Base-by-base conservation (phyloP, 176 grass and related monocot genomes). In the Thalia dealbata region DNA sequence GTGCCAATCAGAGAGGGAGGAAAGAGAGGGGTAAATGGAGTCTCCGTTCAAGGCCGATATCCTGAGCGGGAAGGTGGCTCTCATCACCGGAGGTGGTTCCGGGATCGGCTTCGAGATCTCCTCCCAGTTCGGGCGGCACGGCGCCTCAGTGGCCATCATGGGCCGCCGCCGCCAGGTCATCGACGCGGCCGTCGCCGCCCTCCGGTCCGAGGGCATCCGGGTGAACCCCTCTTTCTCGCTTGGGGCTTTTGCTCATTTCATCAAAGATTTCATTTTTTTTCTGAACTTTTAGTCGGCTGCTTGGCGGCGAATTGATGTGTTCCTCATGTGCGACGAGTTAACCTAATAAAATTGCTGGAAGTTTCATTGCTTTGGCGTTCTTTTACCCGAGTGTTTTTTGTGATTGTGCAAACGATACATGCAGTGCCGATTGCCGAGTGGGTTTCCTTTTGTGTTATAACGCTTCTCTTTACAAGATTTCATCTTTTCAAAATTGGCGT, bases 71-170 rank as follows among this genome's bases (percentile, higher is more conserved):
- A 91, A 92, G 84, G 87, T 78, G 61, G 92, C 87, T 68, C 72
- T 96, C 59, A 74, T 96, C 50, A 96, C 93, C 7, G 89, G 93
- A 59, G 93, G 89, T 7, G 93, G 89, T 58, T 92, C 93, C 56
- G 87, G 89, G 64, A 92, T 92, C 72, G 85, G 89, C 63, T 92
- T 92, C 73, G 89, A 96, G 87, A 86, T 96, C 24, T 78, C 82
- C 23, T 8, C 72, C n/a, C 89, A 96, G 76, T 84, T 96, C 45
- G 89, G 86, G 25, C 75, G 80, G 66, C 93, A 96, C 56, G 93
- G 89, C 27, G 89, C 93, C 72, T 52, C 80, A 66, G 82, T 92
- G 30, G 85, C 89, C 38, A 55, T 97, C 78, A 97, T 92, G 93
- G 93, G 89, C 35, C 93, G 93, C 32, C 87, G 93, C 73, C 89